These are phyloP conservation scores for Ricinus communis DNA, from an alignment of 345 rosid species.

Conservation along the genomic window DNA sequence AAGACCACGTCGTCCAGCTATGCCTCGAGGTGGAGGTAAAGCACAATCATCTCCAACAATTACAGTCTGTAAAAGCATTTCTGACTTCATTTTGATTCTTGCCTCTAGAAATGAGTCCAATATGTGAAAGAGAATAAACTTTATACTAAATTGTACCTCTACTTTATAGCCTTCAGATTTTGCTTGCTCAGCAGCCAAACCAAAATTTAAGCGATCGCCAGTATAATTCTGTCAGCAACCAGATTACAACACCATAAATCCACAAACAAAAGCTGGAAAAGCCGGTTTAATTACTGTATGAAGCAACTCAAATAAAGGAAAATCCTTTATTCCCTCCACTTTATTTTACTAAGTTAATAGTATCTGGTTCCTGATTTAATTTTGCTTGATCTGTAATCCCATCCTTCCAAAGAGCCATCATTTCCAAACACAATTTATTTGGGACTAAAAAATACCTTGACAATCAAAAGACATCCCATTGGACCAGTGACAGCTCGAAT, in stretches of 20 bases:
- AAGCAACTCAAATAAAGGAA: neutral
- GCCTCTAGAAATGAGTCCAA: neutral
- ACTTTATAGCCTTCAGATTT: constrained; percentile 94
- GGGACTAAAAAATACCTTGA: constrained; percentile 57
- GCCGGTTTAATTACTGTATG: neutral
- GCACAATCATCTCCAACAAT: constrained; percentile 99
- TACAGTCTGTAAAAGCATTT: constrained; percentile 58
- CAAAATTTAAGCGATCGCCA: constrained; percentile 94
- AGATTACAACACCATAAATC: constrained; percentile 25
- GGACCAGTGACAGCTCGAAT: constrained; percentile 97
- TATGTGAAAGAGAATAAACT: neutral
- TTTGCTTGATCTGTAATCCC: neutral
- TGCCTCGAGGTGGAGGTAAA: constrained; percentile 88
- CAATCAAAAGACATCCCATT: constrained; percentile 90
- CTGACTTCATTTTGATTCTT: constrained; percentile 7
- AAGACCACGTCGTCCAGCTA: constrained; percentile 90
- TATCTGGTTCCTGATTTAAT: neutral
- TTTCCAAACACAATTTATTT: constrained; percentile 5
- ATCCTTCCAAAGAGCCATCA: neutral
- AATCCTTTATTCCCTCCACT: constrained; percentile 1
- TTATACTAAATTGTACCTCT: constrained; percentile 50
- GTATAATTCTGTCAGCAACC: constrained; percentile 75
- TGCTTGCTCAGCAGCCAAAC: constrained; percentile 99
- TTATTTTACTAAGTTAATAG: neutral
- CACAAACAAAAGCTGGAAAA: constrained; percentile 11